Conservation (phyloP, 2,329 filamentous ascomycete species). For the Aspergillus hortae region DNA sequence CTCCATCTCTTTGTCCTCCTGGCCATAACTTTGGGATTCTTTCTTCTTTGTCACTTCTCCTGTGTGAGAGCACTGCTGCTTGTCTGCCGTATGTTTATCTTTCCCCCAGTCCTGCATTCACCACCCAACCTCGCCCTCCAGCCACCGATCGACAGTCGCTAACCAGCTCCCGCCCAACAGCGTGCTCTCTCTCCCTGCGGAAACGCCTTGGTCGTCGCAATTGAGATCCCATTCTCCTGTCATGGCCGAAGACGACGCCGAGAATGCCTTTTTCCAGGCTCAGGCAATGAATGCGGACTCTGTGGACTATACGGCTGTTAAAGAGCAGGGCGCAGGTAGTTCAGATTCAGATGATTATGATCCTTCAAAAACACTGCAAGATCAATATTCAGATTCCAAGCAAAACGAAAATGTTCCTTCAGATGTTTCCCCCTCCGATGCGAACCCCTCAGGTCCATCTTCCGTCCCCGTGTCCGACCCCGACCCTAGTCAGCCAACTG, state of each 20-base stretch:
- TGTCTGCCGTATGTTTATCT: neutral
- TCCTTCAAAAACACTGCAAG: slow-evolving; percentile 47
- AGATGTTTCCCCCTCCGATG: slow-evolving; percentile 20
- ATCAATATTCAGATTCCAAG: slow-evolving; percentile 36
- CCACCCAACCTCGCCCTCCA: neutral
- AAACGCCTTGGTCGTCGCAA: slow-evolving; percentile 7
- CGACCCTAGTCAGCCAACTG: slow-evolving; percentile 26
- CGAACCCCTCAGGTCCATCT: slow-evolving; percentile 19
- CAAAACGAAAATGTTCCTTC: slow-evolving; percentile 27
- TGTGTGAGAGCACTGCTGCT: neutral
- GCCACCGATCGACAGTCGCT: neutral
- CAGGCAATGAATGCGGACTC: slow-evolving; percentile 44
- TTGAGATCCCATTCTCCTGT: slow-evolving; percentile 13
- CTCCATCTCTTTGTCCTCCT: slow-evolving; percentile 8
- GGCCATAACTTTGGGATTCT: neutral
- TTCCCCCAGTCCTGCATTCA: neutral
- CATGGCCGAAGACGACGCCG: slow-evolving; percentile 54
- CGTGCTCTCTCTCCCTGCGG: neutral
- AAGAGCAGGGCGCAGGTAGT: slow-evolving; percentile 53
- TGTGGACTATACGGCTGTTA: slow-evolving; percentile 41
- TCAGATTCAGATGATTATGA: slow-evolving; percentile 56
- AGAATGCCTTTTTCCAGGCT: slow-evolving; percentile 51
- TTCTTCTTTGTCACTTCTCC: neutral
- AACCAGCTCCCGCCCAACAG: slow-evolving; percentile 2
- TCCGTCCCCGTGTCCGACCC: slow-evolving; percentile 21